A percentile compares a stretch with the other conserved stretches of the same genome.
These are phyloP conservation scores for Fusarium sp. DNA, from an alignment of 2,329 filamentous ascomycete species.

Conservation along the genomic window DNA sequence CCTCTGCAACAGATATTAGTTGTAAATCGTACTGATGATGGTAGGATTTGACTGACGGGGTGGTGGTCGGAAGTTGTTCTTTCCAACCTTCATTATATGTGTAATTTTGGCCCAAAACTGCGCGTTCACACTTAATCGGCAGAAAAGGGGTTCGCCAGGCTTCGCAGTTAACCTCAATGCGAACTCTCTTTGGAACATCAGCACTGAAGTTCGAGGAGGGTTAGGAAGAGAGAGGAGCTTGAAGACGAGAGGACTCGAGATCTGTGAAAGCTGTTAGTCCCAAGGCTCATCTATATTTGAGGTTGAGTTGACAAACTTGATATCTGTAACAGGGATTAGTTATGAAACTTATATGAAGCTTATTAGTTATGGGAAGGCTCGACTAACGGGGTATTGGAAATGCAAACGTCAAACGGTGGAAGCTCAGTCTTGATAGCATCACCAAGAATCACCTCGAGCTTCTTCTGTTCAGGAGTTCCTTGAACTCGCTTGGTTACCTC, in stretches of 20 bases:
- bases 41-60: conserved; percentile 60
- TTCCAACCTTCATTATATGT: conserved; percentile 92
- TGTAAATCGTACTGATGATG: too few relatives aligned
- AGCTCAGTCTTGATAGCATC: conserved; percentile 88
- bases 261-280: conserved; percentile 61
- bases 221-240: conserved; percentile 85
- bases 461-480: conserved; percentile 84
- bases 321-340: conserved; percentile 31
- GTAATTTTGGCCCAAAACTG: conserved; percentile 82
- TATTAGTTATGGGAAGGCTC: conserved; percentile 53
- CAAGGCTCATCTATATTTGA: background rate
- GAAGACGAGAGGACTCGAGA: conserved; percentile 92
- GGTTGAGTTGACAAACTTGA: conserved; percentile 59
- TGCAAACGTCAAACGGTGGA: conserved; percentile 83
- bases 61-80: conserved; percentile 96
- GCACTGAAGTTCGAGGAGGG: conserved; percentile 84
- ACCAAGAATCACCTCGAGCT: conserved; percentile 88
- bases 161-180: conserved; percentile 89
- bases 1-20: conserved; percentile 57
- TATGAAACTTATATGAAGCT: background rate
- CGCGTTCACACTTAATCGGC: conserved; percentile 89
- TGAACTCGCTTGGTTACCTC: conserved; percentile 95
- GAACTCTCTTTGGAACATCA: conserved; percentile 98
- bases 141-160: conserved; percentile 90
- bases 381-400: conserved; percentile 68